These are phyloP conservation scores for Lenzites betulinus DNA, from an alignment of 768 basidiomycete genomes.

Conservation along the genomic window DNA sequence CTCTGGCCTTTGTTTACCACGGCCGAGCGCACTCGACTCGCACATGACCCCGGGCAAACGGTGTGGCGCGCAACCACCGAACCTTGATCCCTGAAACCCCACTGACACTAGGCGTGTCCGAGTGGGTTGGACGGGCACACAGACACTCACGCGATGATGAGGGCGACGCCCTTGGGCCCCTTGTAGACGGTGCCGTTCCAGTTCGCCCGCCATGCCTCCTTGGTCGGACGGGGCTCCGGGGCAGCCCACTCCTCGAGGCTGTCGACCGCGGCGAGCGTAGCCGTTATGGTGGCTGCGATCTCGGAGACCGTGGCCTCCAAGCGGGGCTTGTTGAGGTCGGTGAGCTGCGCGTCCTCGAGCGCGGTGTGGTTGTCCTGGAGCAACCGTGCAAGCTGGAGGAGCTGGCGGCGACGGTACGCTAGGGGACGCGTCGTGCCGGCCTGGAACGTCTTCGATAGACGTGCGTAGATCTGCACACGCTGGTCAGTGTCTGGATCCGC, in stretches of 20 bases:
- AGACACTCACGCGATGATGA: slow-evolving; percentile 59
- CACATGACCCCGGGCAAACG: too few relatives aligned
- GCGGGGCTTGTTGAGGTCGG: slow-evolving; percentile 30
- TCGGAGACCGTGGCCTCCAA: slow-evolving; percentile 39
- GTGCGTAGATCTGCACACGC: slow-evolving; percentile 36
- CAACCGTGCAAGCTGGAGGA: slow-evolving; percentile 62
- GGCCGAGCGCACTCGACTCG: too few relatives aligned
- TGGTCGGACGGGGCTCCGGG: slow-evolving; percentile 41
- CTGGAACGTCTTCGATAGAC: slow-evolving; percentile 51
- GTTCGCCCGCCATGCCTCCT: slow-evolving; percentile 46
- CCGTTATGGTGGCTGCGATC: slow-evolving; percentile 45
- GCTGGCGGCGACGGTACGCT: slow-evolving; percentile 63
- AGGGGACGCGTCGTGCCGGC: slow-evolving; percentile 52
- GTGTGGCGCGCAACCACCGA: too few relatives aligned
- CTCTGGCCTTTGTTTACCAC: too few relatives aligned
- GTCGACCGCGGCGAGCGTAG: slow-evolving; percentile 43
- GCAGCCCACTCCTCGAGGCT: slow-evolving; percentile 61
- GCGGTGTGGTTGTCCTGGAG: slow-evolving; percentile 61
- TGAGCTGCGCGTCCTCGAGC: slow-evolving; percentile 47
- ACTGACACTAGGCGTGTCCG: background rate
- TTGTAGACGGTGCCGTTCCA: slow-evolving; percentile 59
- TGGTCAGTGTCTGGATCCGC: background rate
- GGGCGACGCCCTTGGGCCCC: slow-evolving; percentile 59
- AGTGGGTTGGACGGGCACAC: too few relatives aligned
- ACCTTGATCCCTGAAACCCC: too few relatives aligned